Percentiles rank a stretch among this genome's conserved stretches.
These are phyloP conservation scores for Kalmanozyma brasiliensis DNA, from an alignment of 1,284 basidiomycete genomes.

Conservation along the genomic window DNA sequence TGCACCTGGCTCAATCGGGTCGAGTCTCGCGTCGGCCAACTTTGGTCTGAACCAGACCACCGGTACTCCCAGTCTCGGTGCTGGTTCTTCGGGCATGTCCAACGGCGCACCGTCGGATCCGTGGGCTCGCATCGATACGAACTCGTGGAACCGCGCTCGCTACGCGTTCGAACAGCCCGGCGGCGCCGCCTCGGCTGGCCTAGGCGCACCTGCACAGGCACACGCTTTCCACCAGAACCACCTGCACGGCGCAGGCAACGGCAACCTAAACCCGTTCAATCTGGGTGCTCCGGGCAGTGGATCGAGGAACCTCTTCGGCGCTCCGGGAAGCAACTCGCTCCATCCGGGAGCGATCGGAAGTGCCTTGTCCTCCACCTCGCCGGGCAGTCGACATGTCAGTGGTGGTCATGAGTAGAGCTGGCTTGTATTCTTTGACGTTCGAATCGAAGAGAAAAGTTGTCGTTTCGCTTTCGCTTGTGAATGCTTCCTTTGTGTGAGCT, in stretches of 20 bases:
- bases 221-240: conserved; percentile 11
- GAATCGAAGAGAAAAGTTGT: no score
- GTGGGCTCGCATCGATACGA: conserved; percentile 41
- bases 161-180: conserved; percentile 63
- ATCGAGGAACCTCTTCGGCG: conserved; percentile 38
- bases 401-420: conserved; percentile 29
- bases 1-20: conserved; percentile 37
- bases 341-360: conserved; percentile 45
- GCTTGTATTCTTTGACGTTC: background rate
- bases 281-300: conserved; percentile 39
- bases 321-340: conserved; percentile 31
- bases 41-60: conserved; percentile 27
- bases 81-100: conserved; percentile 21
- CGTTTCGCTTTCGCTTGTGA: no score
- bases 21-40: conserved; percentile 16
- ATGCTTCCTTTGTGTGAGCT: no score
- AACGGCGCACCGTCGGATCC: conserved; percentile 40
- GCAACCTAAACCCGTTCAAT: conserved; percentile 33
- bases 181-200: conserved; percentile 15
- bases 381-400: conserved; percentile 30
- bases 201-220: conserved; percentile 20
- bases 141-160: conserved; percentile 63
- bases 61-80: conserved; percentile 21
- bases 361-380: conserved; percentile 44
- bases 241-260: conserved; percentile 18